phyloP scores from a whole-genome alignment of 805 yeast genomes.

The Suhomyces prunicola region DNA sequence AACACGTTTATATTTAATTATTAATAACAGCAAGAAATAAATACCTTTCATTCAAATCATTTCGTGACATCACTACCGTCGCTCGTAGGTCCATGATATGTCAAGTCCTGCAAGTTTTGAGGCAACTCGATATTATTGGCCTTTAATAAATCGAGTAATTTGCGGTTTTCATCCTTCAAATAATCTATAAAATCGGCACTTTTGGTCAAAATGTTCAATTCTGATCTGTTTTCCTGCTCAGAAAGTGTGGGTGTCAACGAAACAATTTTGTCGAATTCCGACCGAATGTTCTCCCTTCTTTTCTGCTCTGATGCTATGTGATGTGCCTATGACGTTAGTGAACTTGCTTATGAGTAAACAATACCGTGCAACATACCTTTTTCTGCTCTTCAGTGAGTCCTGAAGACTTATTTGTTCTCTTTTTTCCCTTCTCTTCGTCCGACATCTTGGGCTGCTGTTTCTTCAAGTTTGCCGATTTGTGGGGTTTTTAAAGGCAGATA shows the following conservation, averaged over 20 bases:
- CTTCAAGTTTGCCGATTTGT: not conserved
- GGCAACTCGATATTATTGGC: constrained; percentile 32
- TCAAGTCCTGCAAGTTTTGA: constrained; percentile 32
- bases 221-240: constrained; percentile 74
- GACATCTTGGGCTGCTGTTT: constrained; percentile 2
- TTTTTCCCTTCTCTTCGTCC: constrained; percentile 6
- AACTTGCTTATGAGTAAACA: not conserved
- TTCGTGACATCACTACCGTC: constrained; percentile 16
- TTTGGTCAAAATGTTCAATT: constrained; percentile 68
- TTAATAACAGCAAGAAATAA: constrained; percentile 1
- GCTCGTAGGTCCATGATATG: constrained; percentile 21
- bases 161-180: constrained; percentile 48
- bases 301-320: constrained; percentile 86
- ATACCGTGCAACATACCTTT: constrained; percentile 21
- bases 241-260: constrained; percentile 69
- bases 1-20: not conserved
- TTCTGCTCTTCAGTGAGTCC: constrained; percentile 37
- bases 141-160: constrained; percentile 41
- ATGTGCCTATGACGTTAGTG: constrained; percentile 46
- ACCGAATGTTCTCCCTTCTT: constrained; percentile 79
- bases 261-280: constrained; percentile 76
- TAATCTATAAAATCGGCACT: constrained; percentile 53
- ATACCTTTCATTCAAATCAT: constrained; percentile 1
- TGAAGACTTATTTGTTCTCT: constrained; percentile 23
- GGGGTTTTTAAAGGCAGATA: constrained; percentile 2